Conservation (phyloP, 768 basidiomycete species). For the Holtermanniella nyarrowii region DNA sequence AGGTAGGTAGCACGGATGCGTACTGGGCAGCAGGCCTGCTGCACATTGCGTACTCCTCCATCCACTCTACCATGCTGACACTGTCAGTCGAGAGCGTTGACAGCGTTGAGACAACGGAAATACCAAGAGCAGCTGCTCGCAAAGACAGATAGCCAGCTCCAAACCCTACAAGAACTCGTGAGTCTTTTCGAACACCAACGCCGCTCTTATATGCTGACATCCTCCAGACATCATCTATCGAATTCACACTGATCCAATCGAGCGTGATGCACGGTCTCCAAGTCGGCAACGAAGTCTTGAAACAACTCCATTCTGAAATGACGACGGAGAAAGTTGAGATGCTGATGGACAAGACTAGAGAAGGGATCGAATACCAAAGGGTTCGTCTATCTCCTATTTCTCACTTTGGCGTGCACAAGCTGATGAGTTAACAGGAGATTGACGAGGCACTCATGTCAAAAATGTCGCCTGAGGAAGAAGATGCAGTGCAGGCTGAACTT, state of each 20-base stretch:
- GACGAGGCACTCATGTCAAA: constrained; percentile 71
- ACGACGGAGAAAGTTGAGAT: constrained; percentile 86
- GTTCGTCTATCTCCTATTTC: constrained; percentile 47
- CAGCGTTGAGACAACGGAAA: constrained; percentile 79
- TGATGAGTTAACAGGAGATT: constrained; percentile 88
- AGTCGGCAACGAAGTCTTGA: constrained; percentile 86
- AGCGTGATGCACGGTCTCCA: constrained; percentile 85
- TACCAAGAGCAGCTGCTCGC: constrained; percentile 79
- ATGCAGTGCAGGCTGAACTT: constrained; percentile 79
- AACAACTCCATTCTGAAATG: constrained; percentile 89
- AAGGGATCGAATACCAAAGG: constrained; percentile 82
- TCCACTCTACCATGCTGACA: too few species aligned
- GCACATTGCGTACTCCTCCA: neutral
- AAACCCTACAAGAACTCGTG: constrained; percentile 79
- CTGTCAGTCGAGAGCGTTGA: constrained; percentile 53
- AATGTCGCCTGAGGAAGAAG: constrained; percentile 81
- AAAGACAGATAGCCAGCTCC: constrained; percentile 84
- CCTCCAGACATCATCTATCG: constrained; percentile 80
- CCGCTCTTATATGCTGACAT: neutral
- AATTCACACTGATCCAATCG: constrained; percentile 87
- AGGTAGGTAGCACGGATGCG: constrained; percentile 44
- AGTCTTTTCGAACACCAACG: constrained; percentile 23
- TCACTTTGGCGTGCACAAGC: too few species aligned
- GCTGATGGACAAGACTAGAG: constrained; percentile 80
- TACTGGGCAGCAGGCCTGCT: neutral